Evolutionary conservation across 2,329 filamentous ascomycete genomes (phyloP), one percentile per base, ranked within the genome.

Genomic region (Epichloe scottii): DNA sequence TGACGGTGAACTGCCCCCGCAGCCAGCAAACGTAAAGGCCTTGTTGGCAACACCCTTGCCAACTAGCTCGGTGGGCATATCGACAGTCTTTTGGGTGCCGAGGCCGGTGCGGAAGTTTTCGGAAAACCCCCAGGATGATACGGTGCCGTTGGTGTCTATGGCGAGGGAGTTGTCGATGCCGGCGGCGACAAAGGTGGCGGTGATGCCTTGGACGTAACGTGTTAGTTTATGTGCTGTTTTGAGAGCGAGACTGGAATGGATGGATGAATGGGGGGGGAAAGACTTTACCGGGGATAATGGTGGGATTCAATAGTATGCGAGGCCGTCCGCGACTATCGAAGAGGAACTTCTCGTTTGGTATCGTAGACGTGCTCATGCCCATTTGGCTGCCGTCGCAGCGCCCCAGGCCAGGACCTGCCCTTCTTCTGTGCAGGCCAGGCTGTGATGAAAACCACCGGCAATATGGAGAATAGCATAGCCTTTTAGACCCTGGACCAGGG

Each of bases 101-200:
- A 79, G 79, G 3, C 85, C 85, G 11, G 84, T 87, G 65, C 87
- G 84, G 62, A 84, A 87, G 57, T 81, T 84, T 39, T 77, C 77
- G 10, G 77, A 82, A 68, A 88, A 88, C 3, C 85, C 85, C 84
- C 84, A 89, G 4, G 77, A 77, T 65, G 80, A 87, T 12, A 82
- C 81, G 57, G 78, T 77, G 52, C 85, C 85, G 44, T 83, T 73
- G 49, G 71, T 71, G 55, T 78, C 78, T 58, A 89, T 73, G 37
- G 78, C 81, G 51, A 89, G 76, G 54, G 74, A 81, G 64, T 85
- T 82, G 58, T 89, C 84, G 2, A 77, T 77, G 30, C 78, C 82
- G 45, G 80, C 78, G 14, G 78, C 71, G 40, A 79, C 77, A n/a
- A 57, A 57, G 1, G 46, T 51, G 8, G 52, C 54, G 46, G 52